Conservation (phyloP, 352 stramenopile species). For the Phytophthora capsici region DNA sequence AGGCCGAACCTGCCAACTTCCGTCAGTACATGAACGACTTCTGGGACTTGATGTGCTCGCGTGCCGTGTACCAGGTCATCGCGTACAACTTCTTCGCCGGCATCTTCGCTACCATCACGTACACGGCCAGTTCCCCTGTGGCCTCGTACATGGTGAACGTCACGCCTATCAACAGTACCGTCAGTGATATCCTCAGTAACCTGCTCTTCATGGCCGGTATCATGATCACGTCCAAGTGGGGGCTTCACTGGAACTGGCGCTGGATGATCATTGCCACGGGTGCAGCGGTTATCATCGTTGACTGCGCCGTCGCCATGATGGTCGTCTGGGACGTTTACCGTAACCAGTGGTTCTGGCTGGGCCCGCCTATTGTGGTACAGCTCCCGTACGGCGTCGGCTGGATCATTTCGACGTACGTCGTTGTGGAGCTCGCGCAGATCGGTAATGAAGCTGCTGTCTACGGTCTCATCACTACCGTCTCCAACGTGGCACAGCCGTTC, state of each 20-base stretch:
- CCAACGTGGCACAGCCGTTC: constrained; percentile 32
- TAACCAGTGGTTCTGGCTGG: constrained; percentile 49
- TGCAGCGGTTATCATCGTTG: constrained; percentile 28
- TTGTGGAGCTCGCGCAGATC: constrained; percentile 26
- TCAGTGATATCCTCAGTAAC: constrained; percentile 40
- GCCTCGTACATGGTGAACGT: constrained; percentile 37
- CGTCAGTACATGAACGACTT: constrained; percentile 33
- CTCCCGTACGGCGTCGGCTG: constrained; percentile 52
- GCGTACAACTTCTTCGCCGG: constrained; percentile 41
- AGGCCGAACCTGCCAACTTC: constrained; percentile 28
- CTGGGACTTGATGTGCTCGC: constrained; percentile 38
- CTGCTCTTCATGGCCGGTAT: constrained; percentile 38
- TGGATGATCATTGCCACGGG: constrained; percentile 35
- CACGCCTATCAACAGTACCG: constrained; percentile 32
- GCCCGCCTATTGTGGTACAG: constrained; percentile 44
- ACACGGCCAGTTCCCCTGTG: constrained; percentile 34
- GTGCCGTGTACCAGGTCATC: constrained; percentile 49
- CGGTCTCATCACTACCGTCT: constrained; percentile 34
- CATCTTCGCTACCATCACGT: constrained; percentile 39
- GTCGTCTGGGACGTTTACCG: constrained; percentile 43
- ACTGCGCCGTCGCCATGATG: constrained; percentile 30
- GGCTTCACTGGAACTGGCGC: constrained; percentile 46
- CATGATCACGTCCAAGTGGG: constrained; percentile 44
- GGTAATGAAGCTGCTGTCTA: constrained; percentile 40
- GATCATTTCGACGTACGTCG: constrained; percentile 41